These are phyloP conservation scores for Cladorrhinum samala DNA, from an alignment of 495 filamentous ascomycete genomes.

Conservation along the genomic window DNA sequence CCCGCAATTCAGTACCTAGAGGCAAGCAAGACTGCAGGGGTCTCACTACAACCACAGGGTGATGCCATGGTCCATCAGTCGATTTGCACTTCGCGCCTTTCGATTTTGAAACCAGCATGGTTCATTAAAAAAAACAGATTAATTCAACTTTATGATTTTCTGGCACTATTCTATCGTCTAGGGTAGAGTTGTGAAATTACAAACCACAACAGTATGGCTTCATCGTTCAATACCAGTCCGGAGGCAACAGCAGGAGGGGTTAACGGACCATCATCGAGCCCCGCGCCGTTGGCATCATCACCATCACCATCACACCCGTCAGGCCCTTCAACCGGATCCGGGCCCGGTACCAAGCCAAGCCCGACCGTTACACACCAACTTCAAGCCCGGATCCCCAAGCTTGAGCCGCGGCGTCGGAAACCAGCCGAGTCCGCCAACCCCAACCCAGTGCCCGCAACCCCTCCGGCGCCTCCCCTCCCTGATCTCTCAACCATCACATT, in stretches of 20 bases:
- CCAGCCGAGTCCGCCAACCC: conserved; percentile 45
- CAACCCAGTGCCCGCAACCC: conserved; percentile 65
- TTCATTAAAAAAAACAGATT: not conserved
- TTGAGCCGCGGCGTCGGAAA: conserved; percentile 57
- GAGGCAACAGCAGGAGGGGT: not conserved
- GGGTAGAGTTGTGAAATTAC: not conserved
- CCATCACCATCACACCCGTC: conserved; percentile 15
- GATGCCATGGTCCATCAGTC: conserved; percentile 5
- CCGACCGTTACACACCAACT: too few species aligned
- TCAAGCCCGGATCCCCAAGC: conserved; percentile 58
- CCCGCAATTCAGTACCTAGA: conserved; percentile 19
- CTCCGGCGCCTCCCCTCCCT: conserved; percentile 62
- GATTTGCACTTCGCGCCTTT: not conserved
- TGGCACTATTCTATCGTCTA: not conserved
- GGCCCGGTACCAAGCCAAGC: not conserved
- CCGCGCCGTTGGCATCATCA: conserved; percentile 18
- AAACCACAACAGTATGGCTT: conserved; percentile 3
- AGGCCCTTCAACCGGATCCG: not conserved
- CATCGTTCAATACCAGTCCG: conserved; percentile 1
- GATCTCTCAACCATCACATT: conserved; percentile 58
- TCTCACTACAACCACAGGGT: not conserved
- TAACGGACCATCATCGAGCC: not conserved
- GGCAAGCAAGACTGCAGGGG: conserved; percentile 9
- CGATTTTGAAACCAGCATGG: not conserved
- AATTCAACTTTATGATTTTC: not conserved